phyloP scores from a whole-genome alignment of 352 stramenopile species.

The Phytopythium vexans region DNA sequence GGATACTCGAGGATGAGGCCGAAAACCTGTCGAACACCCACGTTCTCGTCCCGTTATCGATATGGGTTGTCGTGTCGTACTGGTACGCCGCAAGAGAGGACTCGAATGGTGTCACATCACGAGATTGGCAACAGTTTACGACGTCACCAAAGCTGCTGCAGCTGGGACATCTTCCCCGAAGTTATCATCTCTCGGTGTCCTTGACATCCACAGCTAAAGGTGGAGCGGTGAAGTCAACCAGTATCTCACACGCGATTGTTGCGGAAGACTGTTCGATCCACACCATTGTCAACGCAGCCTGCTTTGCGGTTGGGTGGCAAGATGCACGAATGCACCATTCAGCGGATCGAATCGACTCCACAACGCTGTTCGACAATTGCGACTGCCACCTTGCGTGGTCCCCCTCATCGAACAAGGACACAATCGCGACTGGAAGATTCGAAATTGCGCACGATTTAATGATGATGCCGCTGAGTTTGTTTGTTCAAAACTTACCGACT shows the following conservation, averaged over 20 bases:
- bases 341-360: neutral
- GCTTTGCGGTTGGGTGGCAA: constrained; percentile 3
- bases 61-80: constrained; percentile 17
- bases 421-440: neutral
- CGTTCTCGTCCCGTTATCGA: constrained; percentile 11
- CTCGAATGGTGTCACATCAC: neutral
- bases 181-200: constrained; percentile 3
- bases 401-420: no score
- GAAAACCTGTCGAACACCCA: neutral
- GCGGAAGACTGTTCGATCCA: neutral
- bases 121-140: constrained; percentile 11
- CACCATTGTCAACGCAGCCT: constrained; percentile 8
- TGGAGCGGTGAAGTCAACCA: neutral
- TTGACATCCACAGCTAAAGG: neutral
- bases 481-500: constrained; percentile 9
- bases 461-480: neutral
- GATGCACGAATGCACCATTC: neutral
- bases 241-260: neutral
- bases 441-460: constrained; percentile 7
- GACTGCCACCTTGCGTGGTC: neutral
- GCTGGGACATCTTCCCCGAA: neutral
- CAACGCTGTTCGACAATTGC: neutral
- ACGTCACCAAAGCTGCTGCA: neutral
- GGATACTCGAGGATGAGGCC: neutral
- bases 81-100: constrained; percentile 1